These are phyloP conservation scores for Rhizopogon parksii DNA, from an alignment of 1,284 basidiomycete species.

Conservation along the genomic window DNA sequence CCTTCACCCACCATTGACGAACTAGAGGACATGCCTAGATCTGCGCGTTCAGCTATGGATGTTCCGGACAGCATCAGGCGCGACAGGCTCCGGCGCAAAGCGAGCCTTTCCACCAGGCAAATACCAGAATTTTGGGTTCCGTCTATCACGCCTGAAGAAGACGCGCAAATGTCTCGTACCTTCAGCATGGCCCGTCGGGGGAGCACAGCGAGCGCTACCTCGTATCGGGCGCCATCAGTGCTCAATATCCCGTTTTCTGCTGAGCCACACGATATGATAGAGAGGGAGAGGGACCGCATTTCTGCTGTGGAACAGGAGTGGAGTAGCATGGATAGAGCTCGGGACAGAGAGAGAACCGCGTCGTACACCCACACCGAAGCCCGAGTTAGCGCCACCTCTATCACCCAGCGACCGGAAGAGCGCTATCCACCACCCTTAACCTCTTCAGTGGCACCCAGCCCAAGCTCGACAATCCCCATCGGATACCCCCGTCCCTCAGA, in stretches of 20 bases:
- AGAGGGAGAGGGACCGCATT: constrained; percentile 23
- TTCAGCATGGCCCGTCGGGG: constrained; percentile 30
- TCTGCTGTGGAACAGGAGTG: constrained; percentile 26
- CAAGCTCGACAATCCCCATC: constrained; percentile 5
- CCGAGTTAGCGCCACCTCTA: constrained; percentile 11
- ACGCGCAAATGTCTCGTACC: constrained; percentile 31
- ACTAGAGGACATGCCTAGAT: constrained; percentile 17
- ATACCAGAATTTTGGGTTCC: constrained; percentile 40
- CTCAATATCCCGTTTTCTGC: constrained; percentile 23
- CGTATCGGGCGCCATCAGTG: constrained; percentile 26
- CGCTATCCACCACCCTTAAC: constrained; percentile 10
- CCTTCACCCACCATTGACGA: constrained; percentile 21
- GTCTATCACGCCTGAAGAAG: constrained; percentile 36
- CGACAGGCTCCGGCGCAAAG: constrained; percentile 26
- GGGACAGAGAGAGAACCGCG: constrained; percentile 12
- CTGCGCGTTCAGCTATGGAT: constrained; percentile 19
- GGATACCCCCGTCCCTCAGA: constrained; percentile 13
- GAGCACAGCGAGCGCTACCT: constrained; percentile 34
- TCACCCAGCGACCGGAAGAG: constrained; percentile 14
- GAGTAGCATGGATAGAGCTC: constrained; percentile 15
- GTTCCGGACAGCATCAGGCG: constrained; percentile 17
- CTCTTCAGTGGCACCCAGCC: constrained; percentile 11
- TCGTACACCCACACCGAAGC: constrained; percentile 18
- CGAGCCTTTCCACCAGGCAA: constrained; percentile 19
- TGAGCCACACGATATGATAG: constrained; percentile 21